Evolutionary conservation across 2,329 filamentous ascomycete species (phyloP).

Genomic region (Keithomyces neogunnii): DNA sequence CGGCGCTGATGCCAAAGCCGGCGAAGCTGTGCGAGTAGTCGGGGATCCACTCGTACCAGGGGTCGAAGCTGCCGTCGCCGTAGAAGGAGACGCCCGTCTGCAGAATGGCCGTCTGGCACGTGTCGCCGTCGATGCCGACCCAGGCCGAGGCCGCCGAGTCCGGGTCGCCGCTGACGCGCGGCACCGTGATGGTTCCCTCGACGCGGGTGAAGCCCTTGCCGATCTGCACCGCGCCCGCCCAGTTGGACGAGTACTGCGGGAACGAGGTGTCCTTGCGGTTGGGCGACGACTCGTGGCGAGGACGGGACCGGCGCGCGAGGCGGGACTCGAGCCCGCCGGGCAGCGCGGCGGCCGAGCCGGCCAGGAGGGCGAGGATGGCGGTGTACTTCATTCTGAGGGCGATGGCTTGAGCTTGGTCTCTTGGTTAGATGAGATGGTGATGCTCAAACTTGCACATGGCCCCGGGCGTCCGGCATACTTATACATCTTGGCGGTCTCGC

Average conservation of each 20-base stretch:
- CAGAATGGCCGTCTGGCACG: slow-evolving; percentile 1
- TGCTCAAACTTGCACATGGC: too few species aligned
- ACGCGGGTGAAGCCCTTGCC: slow-evolving; percentile 3
- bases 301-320: not conserved
- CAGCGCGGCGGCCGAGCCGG: slow-evolving; percentile 10
- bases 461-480: too few species aligned
- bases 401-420: too few species aligned
- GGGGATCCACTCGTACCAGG: slow-evolving; percentile 5
- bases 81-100: slow-evolving; percentile 4
- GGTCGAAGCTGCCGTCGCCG: slow-evolving; percentile 3
- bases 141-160: slow-evolving; percentile 2
- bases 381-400: slow-evolving; percentile 9
- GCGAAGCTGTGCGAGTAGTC: not conserved
- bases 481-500: too few species aligned
- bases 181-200: slow-evolving; percentile 1
- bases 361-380: slow-evolving; percentile 10
- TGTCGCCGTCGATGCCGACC: slow-evolving; percentile 7
- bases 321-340: not conserved
- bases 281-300: slow-evolving; percentile 11
- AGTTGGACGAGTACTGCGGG: slow-evolving; percentile 12
- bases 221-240: slow-evolving; percentile 2
- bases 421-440: too few species aligned
- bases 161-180: not conserved
- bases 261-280: slow-evolving; percentile 10
- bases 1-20: not conserved